Conservation (phyloP, 768 basidiomycete genomes). For the Phanerodontia chrysosporium region DNA sequence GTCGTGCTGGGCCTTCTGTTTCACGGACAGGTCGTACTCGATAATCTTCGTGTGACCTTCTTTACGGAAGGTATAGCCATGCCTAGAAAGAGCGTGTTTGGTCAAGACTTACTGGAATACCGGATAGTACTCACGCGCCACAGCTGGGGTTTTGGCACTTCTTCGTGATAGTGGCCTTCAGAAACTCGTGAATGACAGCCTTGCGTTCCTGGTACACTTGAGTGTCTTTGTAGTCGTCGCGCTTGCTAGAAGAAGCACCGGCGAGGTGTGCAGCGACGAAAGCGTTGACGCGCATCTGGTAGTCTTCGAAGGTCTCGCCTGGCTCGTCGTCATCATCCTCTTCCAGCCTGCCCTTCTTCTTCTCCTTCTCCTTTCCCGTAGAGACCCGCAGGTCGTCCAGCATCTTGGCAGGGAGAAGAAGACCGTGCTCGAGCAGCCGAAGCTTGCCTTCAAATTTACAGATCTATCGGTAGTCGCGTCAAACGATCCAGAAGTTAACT, state of each 20-base stretch:
- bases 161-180: slow-evolving; percentile 61
- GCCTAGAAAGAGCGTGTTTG: slow-evolving; percentile 43
- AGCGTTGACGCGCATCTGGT: slow-evolving; percentile 56
- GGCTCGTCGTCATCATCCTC: slow-evolving; percentile 40
- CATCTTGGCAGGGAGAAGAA: slow-evolving; percentile 74
- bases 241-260: slow-evolving; percentile 47
- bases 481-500: background rate
- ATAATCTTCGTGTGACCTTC: slow-evolving; percentile 93
- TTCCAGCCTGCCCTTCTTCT: slow-evolving; percentile 27
- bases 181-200: slow-evolving; percentile 75
- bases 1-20: slow-evolving; percentile 63
- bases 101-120: background rate
- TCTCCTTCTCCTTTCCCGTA: too few relatives aligned
- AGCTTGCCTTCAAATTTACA: slow-evolving; percentile 85
- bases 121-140: slow-evolving; percentile 51
- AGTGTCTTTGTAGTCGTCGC: slow-evolving; percentile 86
- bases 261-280: slow-evolving; percentile 55
- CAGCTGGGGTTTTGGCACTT: slow-evolving; percentile 79
- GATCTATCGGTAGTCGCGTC: slow-evolving; percentile 40
- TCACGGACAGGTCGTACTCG: slow-evolving; percentile 82
- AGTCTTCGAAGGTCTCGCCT: slow-evolving; percentile 58
- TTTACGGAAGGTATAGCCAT: slow-evolving; percentile 79
- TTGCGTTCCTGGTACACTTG: slow-evolving; percentile 86
- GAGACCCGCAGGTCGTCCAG: slow-evolving; percentile 67
- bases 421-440: slow-evolving; percentile 82